A percentile compares a stretch with the other conserved stretches of the same genome.
These are phyloP conservation scores for Pythium rishiriense DNA, from an alignment of 352 stramenopile species.

Conservation along the genomic window DNA sequence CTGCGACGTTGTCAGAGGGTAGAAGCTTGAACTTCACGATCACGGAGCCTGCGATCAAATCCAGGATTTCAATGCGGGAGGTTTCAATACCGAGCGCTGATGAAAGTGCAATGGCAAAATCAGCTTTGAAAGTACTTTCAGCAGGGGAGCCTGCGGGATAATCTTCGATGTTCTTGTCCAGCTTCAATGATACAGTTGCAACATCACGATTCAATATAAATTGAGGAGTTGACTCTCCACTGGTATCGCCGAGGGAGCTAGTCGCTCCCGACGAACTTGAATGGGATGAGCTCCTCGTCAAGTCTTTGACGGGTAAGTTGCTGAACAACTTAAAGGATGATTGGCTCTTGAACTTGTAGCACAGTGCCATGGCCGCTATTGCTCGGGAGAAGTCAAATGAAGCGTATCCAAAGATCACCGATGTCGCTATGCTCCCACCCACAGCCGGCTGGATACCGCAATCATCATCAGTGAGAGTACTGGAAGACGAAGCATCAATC, in stretches of 20 bases:
- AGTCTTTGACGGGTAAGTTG: conserved; percentile 39
- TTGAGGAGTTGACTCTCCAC: conserved; percentile 30
- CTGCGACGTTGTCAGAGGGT: conserved; percentile 45
- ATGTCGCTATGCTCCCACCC: conserved; percentile 35
- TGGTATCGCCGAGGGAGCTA: conserved; percentile 23
- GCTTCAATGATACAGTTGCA: conserved; percentile 46
- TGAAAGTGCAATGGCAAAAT: conserved; percentile 39
- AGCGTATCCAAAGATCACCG: conserved; percentile 40
- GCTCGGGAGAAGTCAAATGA: conserved; percentile 49
- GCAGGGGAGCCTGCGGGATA: conserved; percentile 49
- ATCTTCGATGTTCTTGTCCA: conserved; percentile 63
- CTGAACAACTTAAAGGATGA: conserved; percentile 50
- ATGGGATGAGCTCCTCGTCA: conserved; percentile 18
- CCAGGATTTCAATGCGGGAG: conserved; percentile 52
- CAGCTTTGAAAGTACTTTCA: conserved; percentile 49
- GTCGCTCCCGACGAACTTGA: not conserved
- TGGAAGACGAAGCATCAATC: conserved; percentile 28
- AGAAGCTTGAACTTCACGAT: conserved; percentile 66
- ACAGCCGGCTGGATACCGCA: conserved; percentile 43
- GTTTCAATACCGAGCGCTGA: conserved; percentile 46
- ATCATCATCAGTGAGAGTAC: conserved; percentile 33
- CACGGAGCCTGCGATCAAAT: conserved; percentile 53
- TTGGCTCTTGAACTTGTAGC: conserved; percentile 60
- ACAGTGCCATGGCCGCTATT: conserved; percentile 44
- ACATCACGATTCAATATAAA: conserved; percentile 49